Conservation (phyloP, 257 asterid species). For the Orobanche coerulescens region DNA sequence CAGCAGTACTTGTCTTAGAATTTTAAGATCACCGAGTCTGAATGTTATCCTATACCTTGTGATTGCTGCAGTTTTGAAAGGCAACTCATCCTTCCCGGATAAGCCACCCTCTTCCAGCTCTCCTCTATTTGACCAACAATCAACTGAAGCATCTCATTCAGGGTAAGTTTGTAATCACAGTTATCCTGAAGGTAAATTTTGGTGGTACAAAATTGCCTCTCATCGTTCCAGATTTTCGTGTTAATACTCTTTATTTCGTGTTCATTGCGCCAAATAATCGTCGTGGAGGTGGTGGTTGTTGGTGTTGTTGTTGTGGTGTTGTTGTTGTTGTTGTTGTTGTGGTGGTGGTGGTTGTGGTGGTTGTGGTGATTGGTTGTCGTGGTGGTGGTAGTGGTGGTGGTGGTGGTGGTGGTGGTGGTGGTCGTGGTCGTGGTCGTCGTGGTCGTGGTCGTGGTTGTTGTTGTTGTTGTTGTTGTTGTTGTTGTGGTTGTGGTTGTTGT, state of each 20-base stretch:
- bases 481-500: too few species aligned
- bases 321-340: too few species aligned
- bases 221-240: neutral
- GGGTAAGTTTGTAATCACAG: slow-evolving; percentile 49
- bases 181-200: slow-evolving; percentile 13
- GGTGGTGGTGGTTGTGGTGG: too few species aligned
- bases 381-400: too few species aligned
- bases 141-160: slow-evolving; percentile 59
- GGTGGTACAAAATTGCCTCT: neutral
- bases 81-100: slow-evolving; percentile 77
- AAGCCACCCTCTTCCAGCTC: slow-evolving; percentile 62
- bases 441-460: too few species aligned
- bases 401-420: too few species aligned
- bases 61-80: slow-evolving; percentile 77
- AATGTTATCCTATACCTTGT: slow-evolving; percentile 14
- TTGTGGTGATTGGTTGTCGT: too few species aligned
- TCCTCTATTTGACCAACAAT: slow-evolving; percentile 47
- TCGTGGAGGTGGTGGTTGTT: too few species aligned
- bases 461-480: too few species aligned
- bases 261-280: too few species aligned
- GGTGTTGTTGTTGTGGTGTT: too few species aligned
- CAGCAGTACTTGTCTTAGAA: neutral
- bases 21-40: neutral
- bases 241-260: neutral
- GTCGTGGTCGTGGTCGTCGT: too few species aligned